Percentiles rank a stretch among this genome's conserved stretches.
Evolutionary conservation across 2,329 filamentous ascomycete genomes (phyloP).

Genomic region (Dactylella cylindrospora): DNA sequence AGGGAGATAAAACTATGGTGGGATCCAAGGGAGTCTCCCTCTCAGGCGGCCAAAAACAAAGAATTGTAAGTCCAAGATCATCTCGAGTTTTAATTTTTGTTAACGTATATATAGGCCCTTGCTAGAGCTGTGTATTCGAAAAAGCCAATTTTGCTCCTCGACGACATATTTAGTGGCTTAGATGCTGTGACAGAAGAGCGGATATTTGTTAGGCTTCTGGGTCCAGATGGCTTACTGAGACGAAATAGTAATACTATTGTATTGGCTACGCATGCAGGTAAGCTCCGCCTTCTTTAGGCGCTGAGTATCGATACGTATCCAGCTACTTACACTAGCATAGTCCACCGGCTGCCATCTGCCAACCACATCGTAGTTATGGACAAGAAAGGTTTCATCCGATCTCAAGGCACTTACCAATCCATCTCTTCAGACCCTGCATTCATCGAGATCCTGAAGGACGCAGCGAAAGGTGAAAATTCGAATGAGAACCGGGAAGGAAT

Average conservation of each 20-base stretch:
- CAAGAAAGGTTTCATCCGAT: conserved; percentile 15
- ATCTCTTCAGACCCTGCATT: conserved; percentile 10
- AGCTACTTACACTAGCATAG: conserved; percentile 51
- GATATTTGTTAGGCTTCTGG: conserved; percentile 54
- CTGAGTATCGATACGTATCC: too few species aligned
- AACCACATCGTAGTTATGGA: conserved; percentile 24
- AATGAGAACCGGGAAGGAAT: conserved; percentile 9
- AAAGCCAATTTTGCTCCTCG: conserved; percentile 51
- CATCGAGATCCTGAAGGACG: conserved; percentile 12
- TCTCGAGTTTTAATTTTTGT: conserved; percentile 53
- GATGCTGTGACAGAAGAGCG: conserved; percentile 54
- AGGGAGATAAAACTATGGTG: conserved; percentile 48
- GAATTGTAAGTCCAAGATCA: conserved; percentile 53
- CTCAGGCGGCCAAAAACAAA: conserved; percentile 57
- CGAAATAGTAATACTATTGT: conserved; percentile 50
- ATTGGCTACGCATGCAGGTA: conserved; percentile 51
- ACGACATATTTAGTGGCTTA: conserved; percentile 54
- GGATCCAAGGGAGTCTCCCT: conserved; percentile 55
- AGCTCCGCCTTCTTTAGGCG: too few species aligned
- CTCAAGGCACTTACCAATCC: conserved; percentile 10
- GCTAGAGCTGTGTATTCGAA: conserved; percentile 33
- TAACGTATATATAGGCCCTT: conserved; percentile 51
- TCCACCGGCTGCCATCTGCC: conserved; percentile 23
- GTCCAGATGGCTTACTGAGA: conserved; percentile 51
- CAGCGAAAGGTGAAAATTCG: background rate